Evolutionary conservation across 768 basidiomycete species (phyloP).

Genomic region (Psilocybe azurescens): DNA sequence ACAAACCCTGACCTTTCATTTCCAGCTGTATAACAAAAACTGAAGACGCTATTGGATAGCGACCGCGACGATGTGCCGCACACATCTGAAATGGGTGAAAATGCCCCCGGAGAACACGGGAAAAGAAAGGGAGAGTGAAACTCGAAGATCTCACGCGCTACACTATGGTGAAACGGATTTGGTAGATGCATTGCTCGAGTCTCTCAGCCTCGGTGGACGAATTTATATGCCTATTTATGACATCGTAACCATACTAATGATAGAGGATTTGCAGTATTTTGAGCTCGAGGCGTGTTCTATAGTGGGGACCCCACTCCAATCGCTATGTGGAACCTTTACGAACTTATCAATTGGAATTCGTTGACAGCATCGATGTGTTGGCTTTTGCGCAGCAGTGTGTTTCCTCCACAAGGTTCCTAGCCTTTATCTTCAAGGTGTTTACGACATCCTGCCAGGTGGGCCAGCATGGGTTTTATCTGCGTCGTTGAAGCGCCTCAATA

Average conservation of each 20-base stretch:
- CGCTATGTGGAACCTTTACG: neutral
- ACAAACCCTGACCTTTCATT: conserved; percentile 1
- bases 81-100: conserved; percentile 79
- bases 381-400: conserved; percentile 1
- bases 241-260: conserved; percentile 3
- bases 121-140: conserved; percentile 67
- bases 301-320: neutral
- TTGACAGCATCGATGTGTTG: neutral
- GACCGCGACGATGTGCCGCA: conserved; percentile 68
- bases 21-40: conserved; percentile 74
- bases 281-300: neutral
- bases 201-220: conserved; percentile 3
- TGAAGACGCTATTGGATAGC: conserved; percentile 74
- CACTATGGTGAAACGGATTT: conserved; percentile 96
- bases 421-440: neutral
- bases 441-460: neutral
- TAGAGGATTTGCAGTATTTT: conserved; percentile 10
- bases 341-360: neutral
- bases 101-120: conserved; percentile 38
- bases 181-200: conserved; percentile 36
- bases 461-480: neutral
- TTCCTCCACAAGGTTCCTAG: neutral
- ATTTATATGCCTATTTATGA: conserved; percentile 10
- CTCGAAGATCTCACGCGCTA: conserved; percentile 92
- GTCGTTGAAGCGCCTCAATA: neutral